Percentiles rank a stretch among this genome's conserved stretches.
phyloP scores from a whole-genome alignment of 2,329 filamentous ascomycete species.

The Aspergillus sp. region DNA sequence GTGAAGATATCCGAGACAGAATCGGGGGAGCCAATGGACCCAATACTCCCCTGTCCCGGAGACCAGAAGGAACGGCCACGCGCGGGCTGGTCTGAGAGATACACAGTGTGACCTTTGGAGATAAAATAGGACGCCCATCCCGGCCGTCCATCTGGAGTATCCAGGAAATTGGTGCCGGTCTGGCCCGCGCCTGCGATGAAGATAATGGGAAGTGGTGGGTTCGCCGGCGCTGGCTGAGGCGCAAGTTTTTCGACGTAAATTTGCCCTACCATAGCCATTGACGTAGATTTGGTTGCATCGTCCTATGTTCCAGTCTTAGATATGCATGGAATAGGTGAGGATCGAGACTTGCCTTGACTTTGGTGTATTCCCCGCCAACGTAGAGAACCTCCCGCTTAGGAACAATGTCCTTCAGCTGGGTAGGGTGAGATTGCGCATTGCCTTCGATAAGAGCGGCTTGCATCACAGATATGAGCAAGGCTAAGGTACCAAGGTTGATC shows the following conservation, averaged over 20 bases:
- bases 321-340: background rate
- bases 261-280: slow-evolving; percentile 16
- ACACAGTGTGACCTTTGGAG: slow-evolving; percentile 45
- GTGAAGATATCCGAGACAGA: slow-evolving; percentile 30
- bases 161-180: slow-evolving; percentile 42
- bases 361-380: background rate
- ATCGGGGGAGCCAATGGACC: slow-evolving; percentile 20
- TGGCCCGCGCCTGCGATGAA: slow-evolving; percentile 32
- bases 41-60: slow-evolving; percentile 16
- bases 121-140: slow-evolving; percentile 52
- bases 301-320: background rate
- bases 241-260: slow-evolving; percentile 37
- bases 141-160: slow-evolving; percentile 47
- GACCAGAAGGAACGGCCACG: slow-evolving; percentile 33
- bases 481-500: background rate
- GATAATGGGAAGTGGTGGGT: slow-evolving; percentile 30
- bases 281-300: background rate
- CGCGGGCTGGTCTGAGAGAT: slow-evolving; percentile 43
- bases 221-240: slow-evolving; percentile 17
- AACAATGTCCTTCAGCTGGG: background rate
- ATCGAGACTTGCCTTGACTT: background rate
- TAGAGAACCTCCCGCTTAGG: background rate
- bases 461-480: background rate
- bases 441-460: background rate
- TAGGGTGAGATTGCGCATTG: background rate